phyloP scores from a whole-genome alignment of 1,139 yeast species.

The Suhomyces choctaworum region DNA sequence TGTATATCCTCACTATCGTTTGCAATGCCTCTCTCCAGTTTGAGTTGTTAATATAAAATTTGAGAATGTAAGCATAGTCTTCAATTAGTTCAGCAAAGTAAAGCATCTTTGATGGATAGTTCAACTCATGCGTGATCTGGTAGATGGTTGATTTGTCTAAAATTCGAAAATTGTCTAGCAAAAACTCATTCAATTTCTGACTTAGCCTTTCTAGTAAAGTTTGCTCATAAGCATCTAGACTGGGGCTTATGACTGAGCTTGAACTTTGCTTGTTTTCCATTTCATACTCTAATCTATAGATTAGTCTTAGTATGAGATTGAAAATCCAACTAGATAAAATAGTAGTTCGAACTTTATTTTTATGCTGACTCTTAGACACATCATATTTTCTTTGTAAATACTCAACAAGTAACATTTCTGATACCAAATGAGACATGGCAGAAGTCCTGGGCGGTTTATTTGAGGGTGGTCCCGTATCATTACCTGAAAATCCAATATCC shows the following conservation, averaged over 20 bases:
- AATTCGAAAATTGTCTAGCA: conserved; percentile 46
- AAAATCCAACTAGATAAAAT: conserved; percentile 83
- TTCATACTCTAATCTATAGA: conserved; percentile 25
- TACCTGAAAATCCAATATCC: neutral
- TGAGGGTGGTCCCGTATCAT: neutral
- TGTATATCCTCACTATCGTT: conserved; percentile 50
- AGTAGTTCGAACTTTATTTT: conserved; percentile 52
- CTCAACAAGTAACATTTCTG: conserved; percentile 45
- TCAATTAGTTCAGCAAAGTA: conserved; percentile 66
- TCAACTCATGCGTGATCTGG: conserved; percentile 68
- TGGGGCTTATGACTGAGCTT: conserved; percentile 4
- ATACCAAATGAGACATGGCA: conserved; percentile 14
- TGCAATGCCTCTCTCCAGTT: conserved; percentile 76
- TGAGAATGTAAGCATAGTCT: conserved; percentile 69
- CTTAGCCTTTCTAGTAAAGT: conserved; percentile 20
- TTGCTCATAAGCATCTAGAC: too few species aligned
- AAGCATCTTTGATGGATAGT: conserved; percentile 62
- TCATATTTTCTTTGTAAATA: conserved; percentile 58
- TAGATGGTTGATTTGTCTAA: conserved; percentile 69
- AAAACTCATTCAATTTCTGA: conserved; percentile 51
- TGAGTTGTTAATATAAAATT: conserved; percentile 65
- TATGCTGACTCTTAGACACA: conserved; percentile 34
- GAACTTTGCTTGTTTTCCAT: conserved; percentile 1
- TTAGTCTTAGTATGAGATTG: conserved; percentile 49
- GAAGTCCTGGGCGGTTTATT: neutral